Evolutionary conservation across 2,329 filamentous ascomycete species (phyloP).

Genomic region (Aspergillus carbonarius): DNA sequence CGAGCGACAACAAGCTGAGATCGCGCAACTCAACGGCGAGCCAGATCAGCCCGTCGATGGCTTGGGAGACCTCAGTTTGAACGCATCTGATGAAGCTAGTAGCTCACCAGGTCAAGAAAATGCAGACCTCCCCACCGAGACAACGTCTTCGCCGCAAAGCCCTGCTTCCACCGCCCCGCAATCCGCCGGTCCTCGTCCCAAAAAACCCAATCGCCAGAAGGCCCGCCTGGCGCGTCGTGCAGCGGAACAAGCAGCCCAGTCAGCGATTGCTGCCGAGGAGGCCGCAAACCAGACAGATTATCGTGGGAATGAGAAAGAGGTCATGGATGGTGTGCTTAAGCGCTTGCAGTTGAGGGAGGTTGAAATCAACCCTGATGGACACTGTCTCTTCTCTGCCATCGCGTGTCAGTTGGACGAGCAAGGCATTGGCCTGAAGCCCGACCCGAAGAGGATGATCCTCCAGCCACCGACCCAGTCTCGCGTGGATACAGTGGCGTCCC

Average conservation of each 20-base stretch:
- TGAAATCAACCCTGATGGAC: conserved; percentile 84
- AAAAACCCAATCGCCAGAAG: conserved; percentile 88
- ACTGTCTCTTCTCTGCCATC: conserved; percentile 90
- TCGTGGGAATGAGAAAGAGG: conserved; percentile 66
- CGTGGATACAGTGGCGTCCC: conserved; percentile 33
- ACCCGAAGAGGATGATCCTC: conserved; percentile 35
- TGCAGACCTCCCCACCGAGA: conserved; percentile 1
- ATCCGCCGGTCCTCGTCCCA: conserved; percentile 36
- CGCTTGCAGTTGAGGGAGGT: conserved; percentile 67
- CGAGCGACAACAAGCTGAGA: conserved; percentile 54
- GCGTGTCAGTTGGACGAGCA: conserved; percentile 73
- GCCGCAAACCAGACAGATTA: conserved; percentile 72
- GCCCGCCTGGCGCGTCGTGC: conserved; percentile 85
- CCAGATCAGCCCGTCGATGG: conserved; percentile 21
- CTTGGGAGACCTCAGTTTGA: conserved; percentile 35
- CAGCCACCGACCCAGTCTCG: conserved; percentile 31
- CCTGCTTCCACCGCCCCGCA: conserved; percentile 13
- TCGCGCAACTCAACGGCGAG: conserved; percentile 46
- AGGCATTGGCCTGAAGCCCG: conserved; percentile 38
- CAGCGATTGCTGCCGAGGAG: conserved; percentile 69
- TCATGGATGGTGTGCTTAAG: conserved; percentile 68
- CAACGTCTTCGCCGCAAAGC: conserved; percentile 13
- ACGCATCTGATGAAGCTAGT: conserved; percentile 19
- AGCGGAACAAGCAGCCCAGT: conserved; percentile 73
- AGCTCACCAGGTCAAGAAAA: conserved; percentile 3